Evolutionary conservation across 331 rosid species (phyloP), one percentile per base, ranked within the genome.

Genomic region (Spiraea crenata): DNA sequence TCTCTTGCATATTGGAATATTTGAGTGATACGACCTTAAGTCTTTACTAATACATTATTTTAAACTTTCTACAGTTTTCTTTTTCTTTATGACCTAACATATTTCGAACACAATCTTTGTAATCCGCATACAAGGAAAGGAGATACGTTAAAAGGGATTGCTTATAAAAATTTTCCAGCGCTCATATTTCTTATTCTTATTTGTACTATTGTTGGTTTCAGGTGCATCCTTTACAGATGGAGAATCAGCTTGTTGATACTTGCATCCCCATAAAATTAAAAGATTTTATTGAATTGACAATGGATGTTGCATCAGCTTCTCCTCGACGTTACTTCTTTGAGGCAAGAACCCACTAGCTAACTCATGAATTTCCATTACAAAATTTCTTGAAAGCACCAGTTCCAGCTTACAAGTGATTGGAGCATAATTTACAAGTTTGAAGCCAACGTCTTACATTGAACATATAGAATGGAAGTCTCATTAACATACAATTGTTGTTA

Each of bases 321-420:
- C 97, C 97, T 50, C 84, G 99, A 38, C 99, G 91, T 62, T 91
- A 91, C 60, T 89, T 95, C 83, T 89, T 95, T 73, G 99, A 95
- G 99, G 99, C 87, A 89, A 89, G 96, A 47, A 83, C 76, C 70
- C 81, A 75, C 69, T 69, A 77, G 58, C 82, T 78, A 54, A 69
- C 71, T 41, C 10, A 40, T 75, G 65, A 41, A 40, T 52, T 64
- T 65, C 40, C 49, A 57, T 66, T 75, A 64, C 76, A 63, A 51
- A 65, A 19, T 72, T 71, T 67, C 69, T 41, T 9, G 75, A 68
- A 72, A 59, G n/a, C 58, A n/a, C 48, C 9, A 6, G 49, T 48
- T 17, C 13, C 34, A 41, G 51, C 34, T 63, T 62, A 16, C 73
- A 56, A 63, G 57, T 35, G 48, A 31, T 47, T 25, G 16, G 47